A percentile compares a stretch with the other conserved stretches of the same genome.
Evolutionary conservation across 805 yeast species (phyloP).

Genomic region (Ogataea trehalophila): DNA sequence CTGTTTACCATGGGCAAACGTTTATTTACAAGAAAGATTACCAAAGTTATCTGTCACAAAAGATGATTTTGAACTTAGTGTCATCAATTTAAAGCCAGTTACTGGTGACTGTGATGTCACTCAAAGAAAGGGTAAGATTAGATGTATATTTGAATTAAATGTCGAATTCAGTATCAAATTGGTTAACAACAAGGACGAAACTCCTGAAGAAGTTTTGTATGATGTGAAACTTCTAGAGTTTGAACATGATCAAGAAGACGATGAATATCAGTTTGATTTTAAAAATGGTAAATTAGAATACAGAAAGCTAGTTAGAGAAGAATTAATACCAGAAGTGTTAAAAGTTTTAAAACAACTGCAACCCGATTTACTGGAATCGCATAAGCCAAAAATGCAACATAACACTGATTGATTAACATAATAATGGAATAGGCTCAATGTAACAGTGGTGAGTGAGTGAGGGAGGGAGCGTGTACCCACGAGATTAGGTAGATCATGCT

Average conservation of each 20-base stretch:
- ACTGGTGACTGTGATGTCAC: slow-evolving; percentile 80
- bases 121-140: slow-evolving; percentile 77
- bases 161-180: slow-evolving; percentile 45
- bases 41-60: slow-evolving; percentile 39
- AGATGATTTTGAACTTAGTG: slow-evolving; percentile 31
- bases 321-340: slow-evolving; percentile 49
- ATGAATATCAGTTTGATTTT: slow-evolving; percentile 51
- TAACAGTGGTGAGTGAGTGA: not conserved
- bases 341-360: slow-evolving; percentile 54
- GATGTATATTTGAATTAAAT: slow-evolving; percentile 67
- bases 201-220: slow-evolving; percentile 34
- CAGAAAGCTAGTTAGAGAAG: slow-evolving; percentile 35
- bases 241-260: slow-evolving; percentile 71
- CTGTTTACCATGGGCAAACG: slow-evolving; percentile 85
- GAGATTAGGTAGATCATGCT: no score
- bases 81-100: slow-evolving; percentile 37
- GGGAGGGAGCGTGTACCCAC: no score
- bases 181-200: slow-evolving; percentile 28
- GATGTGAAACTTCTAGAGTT: slow-evolving; percentile 57
- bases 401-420: slow-evolving; percentile 25
- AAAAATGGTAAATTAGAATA: slow-evolving; percentile 35
- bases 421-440: slow-evolving; percentile 12
- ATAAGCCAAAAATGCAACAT: slow-evolving; percentile 61
- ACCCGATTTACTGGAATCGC: slow-evolving; percentile 53
- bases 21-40: slow-evolving; percentile 62